These are phyloP conservation scores for Leccinum variicolor DNA, from an alignment of 768 basidiomycete species.

Conservation along the genomic window DNA sequence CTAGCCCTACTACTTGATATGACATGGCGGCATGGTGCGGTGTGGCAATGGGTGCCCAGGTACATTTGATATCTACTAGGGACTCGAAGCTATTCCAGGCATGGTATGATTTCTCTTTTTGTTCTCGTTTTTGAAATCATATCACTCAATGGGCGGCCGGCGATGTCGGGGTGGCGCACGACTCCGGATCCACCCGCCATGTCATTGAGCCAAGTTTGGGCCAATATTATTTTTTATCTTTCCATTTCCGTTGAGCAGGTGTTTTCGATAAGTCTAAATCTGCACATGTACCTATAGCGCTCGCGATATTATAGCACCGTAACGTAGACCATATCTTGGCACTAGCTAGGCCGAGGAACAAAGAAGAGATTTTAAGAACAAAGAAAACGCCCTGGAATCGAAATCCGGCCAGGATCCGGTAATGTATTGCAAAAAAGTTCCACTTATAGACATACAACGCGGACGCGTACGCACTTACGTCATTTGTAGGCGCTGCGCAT, in stretches of 20 bases:
- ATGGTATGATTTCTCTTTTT: not conserved
- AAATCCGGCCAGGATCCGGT: not conserved
- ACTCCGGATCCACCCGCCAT: not conserved
- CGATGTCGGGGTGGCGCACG: not conserved
- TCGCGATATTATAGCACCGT: not conserved
- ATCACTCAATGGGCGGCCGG: not conserved
- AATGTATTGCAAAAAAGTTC: not conserved
- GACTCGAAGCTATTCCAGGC: not conserved
- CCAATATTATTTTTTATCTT: not conserved
- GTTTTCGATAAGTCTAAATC: not conserved
- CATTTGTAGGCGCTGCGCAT: not conserved
- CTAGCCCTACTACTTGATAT: not conserved
- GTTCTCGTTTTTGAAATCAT: not conserved
- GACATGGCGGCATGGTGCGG: not conserved
- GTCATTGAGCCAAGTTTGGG: not conserved
- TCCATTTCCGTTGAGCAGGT: not conserved
- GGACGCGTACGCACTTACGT: not conserved
- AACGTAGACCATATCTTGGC: not conserved
- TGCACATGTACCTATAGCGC: not conserved
- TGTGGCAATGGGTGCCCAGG: not conserved
- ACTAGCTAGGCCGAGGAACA: not conserved
- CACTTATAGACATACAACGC: not conserved
- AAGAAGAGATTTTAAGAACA: not conserved
- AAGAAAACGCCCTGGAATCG: not conserved
- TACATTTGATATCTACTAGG: not conserved